These are phyloP conservation scores for Albophoma yamanashiensis DNA, from an alignment of 2,329 filamentous ascomycete species.

Conservation along the genomic window DNA sequence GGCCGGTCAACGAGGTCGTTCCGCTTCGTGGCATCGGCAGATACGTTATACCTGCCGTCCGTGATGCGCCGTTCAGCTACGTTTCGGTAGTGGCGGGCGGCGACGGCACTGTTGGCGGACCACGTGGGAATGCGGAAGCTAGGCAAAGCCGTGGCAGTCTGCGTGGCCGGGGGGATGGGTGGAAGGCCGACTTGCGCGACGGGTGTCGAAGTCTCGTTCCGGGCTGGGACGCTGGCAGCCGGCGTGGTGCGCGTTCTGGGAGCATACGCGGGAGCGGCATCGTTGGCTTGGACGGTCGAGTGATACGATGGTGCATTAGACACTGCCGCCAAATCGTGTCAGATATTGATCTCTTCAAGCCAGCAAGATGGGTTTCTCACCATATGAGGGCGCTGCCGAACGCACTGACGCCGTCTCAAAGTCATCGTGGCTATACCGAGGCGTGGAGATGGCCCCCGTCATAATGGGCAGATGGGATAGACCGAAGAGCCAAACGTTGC, in stretches of 20 bases:
- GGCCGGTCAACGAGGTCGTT: constrained; percentile 1
- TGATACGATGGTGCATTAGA: constrained; percentile 58
- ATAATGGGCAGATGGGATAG: constrained; percentile 13
- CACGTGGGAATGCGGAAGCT: constrained; percentile 49
- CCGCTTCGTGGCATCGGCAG: constrained; percentile 14
- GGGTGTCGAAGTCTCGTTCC: constrained; percentile 13
- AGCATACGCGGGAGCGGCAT: constrained; percentile 41
- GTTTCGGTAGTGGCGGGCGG: constrained; percentile 49
- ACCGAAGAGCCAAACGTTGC: background rate
- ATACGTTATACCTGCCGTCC: constrained; percentile 24
- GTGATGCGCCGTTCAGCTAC: constrained; percentile 52
- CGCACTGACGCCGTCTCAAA: constrained; percentile 58
- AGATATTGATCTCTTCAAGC: background rate
- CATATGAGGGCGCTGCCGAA: constrained; percentile 58
- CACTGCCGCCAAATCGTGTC: constrained; percentile 23
- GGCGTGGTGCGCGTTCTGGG: constrained; percentile 16
- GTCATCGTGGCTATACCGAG: constrained; percentile 37
- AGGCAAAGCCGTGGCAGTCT: constrained; percentile 31
- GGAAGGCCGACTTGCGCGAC: constrained; percentile 34
- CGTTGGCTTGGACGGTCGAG: constrained; percentile 37
- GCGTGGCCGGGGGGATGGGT: constrained; percentile 32
- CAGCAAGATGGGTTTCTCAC: constrained; percentile 26
- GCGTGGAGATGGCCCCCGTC: constrained; percentile 18
- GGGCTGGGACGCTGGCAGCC: constrained; percentile 2
- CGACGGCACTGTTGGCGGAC: constrained; percentile 43